Evolutionary conservation across 768 basidiomycete species (phyloP).

Genomic region (Sporobolomyces phaffii): DNA sequence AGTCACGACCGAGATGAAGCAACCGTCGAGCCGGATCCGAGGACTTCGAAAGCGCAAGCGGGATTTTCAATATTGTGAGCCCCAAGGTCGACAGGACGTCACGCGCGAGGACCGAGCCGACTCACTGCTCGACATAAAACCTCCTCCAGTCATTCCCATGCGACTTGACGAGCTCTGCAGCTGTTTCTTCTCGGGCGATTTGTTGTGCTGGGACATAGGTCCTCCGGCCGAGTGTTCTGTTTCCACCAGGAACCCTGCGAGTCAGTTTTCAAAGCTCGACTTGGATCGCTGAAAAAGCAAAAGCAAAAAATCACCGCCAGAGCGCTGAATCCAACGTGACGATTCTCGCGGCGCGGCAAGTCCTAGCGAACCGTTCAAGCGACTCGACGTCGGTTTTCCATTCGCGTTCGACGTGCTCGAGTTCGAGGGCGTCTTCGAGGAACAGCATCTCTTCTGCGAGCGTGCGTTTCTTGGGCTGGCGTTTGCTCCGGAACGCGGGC

Average conservation of each 20-base stretch:
- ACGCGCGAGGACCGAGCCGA: too few species aligned
- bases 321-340: slow-evolving; percentile 19
- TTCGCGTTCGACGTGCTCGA: slow-evolving; percentile 6
- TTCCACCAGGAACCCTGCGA: too few species aligned
- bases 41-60: slow-evolving; percentile 14
- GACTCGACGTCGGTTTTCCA: slow-evolving; percentile 36
- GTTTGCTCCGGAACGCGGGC: background rate
- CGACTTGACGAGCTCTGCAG: slow-evolving; percentile 9
- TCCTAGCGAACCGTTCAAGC: slow-evolving; percentile 29
- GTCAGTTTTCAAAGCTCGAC: background rate
- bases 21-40: slow-evolving; percentile 40
- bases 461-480: slow-evolving; percentile 8
- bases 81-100: too few species aligned
- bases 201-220: slow-evolving; percentile 30
- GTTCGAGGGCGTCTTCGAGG: slow-evolving; percentile 27
- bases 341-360: slow-evolving; percentile 29
- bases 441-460: slow-evolving; percentile 23
- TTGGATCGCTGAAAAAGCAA: background rate
- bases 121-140: slow-evolving; percentile 42
- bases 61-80: too few species aligned
- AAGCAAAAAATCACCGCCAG: slow-evolving; percentile 22
- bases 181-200: slow-evolving; percentile 8
- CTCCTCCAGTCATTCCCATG: slow-evolving; percentile 40
- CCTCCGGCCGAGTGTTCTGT: slow-evolving; percentile 5
- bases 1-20: slow-evolving; percentile 39